Conservation (phyloP, 2,329 filamentous ascomycete genomes). For the Botrytis paeoniae region DNA sequence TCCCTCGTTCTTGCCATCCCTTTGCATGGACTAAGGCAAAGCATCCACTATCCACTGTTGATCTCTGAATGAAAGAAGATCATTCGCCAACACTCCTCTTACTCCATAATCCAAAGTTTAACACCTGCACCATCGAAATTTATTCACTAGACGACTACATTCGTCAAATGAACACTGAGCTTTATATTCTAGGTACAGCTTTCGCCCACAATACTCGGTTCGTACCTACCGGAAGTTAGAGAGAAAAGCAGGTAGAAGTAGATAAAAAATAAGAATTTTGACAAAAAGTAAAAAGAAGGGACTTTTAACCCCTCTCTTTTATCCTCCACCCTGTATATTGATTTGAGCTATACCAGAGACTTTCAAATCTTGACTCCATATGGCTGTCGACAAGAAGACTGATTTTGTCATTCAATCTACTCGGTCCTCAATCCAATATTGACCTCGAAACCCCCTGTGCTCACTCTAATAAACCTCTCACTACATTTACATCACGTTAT, state of each 20-base stretch:
- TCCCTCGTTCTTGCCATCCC: background rate
- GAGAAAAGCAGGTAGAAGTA: background rate
- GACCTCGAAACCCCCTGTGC: background rate
- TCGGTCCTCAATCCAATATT: background rate
- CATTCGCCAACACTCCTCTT: background rate
- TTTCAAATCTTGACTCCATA: background rate
- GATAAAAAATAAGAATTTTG: background rate
- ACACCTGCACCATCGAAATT: slow-evolving; percentile 5
- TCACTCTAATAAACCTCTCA: background rate
- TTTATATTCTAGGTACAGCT: background rate
- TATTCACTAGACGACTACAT: slow-evolving; percentile 2
- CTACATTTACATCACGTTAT: background rate
- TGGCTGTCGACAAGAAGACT: background rate
- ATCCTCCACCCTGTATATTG: background rate
- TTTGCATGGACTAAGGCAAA: slow-evolving; percentile 8
- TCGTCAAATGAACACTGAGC: background rate
- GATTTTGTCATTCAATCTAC: background rate
- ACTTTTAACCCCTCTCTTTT: background rate
- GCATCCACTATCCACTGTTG: slow-evolving; percentile 7
- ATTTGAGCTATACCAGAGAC: background rate
- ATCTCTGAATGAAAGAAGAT: background rate
- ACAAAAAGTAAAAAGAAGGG: background rate
- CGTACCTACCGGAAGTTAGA: background rate
- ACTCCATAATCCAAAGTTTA: slow-evolving; percentile 2
- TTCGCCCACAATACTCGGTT: background rate